These are phyloP conservation scores for Murraya koenigii DNA, from an alignment of 345 rosid genomes.

Conservation along the genomic window DNA sequence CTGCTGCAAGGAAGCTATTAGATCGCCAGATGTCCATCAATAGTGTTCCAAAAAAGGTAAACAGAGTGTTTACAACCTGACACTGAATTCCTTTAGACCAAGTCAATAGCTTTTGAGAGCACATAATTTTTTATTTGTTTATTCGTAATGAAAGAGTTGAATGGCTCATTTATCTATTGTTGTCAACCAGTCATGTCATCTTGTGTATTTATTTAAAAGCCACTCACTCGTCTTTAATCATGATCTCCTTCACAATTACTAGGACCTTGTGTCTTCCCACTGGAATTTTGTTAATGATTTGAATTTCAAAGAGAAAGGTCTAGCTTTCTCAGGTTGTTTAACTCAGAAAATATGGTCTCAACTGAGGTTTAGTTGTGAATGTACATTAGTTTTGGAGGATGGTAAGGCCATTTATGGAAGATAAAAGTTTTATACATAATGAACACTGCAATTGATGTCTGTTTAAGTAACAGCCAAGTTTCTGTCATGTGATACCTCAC, in stretches of 20 bases:
- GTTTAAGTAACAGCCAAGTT: not conserved
- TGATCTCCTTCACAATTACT: not conserved
- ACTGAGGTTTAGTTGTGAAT: not conserved
- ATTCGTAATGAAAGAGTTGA: not conserved
- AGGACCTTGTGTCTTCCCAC: not conserved
- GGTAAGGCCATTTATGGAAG: not conserved
- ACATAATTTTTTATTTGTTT: not conserved
- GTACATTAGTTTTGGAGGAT: not conserved
- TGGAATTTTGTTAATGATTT: not conserved
- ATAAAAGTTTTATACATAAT: not conserved
- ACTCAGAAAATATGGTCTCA: not conserved
- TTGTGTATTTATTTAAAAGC: not conserved
- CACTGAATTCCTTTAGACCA: not conserved
- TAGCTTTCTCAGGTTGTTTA: not conserved
- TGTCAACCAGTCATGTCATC: not conserved
- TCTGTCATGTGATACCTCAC: not conserved
- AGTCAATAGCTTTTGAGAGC: not conserved
- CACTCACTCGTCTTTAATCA: not conserved
- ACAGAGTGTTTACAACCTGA: not conserved
- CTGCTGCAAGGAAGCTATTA: constrained; percentile 92
- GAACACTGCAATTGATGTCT: not conserved
- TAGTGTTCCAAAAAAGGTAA: constrained; percentile 95
- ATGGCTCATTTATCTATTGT: not conserved
- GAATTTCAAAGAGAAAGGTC: not conserved
- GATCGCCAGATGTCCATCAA: constrained; percentile 95